phyloP scores from a whole-genome alignment of 2,329 filamentous ascomycete species.

The Coleophoma eucalyptorum region DNA sequence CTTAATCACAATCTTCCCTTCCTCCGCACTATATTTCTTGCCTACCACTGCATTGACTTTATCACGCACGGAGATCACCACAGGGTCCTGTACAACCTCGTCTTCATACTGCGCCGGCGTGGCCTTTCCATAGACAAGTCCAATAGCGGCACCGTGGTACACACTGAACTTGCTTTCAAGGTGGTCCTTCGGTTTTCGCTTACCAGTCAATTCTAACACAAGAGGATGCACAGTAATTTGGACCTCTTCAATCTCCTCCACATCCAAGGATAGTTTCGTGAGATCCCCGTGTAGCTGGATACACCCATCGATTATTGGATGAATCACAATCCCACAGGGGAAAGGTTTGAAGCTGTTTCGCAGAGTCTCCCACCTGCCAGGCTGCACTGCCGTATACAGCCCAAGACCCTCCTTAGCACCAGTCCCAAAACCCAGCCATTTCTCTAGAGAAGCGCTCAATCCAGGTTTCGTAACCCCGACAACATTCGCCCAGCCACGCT shows the following conservation, averaged over 20 bases:
- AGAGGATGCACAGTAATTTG: constrained; percentile 44
- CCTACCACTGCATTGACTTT: constrained; percentile 40
- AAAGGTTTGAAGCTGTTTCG: constrained; percentile 54
- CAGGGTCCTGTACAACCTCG: constrained; percentile 35
- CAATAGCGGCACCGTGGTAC: constrained; percentile 48
- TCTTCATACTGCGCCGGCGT: constrained; percentile 48
- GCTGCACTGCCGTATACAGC: background rate
- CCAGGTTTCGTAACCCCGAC: constrained; percentile 38
- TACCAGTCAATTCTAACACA: constrained; percentile 48
- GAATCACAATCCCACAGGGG: constrained; percentile 53
- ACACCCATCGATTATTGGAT: constrained; percentile 49
- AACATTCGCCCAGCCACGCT: constrained; percentile 49
- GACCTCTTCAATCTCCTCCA: constrained; percentile 33
- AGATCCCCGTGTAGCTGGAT: constrained; percentile 40
- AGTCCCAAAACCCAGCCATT: constrained; percentile 23
- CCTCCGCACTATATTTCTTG: constrained; percentile 34
- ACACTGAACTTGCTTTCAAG: constrained; percentile 52
- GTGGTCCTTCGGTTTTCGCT: constrained; percentile 42
- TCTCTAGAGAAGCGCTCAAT: constrained; percentile 31
- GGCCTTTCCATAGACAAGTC: constrained; percentile 44
- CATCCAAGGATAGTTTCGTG: constrained; percentile 21
- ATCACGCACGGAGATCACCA: constrained; percentile 38
- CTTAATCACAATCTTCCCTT: constrained; percentile 33
- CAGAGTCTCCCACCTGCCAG: constrained; percentile 43
- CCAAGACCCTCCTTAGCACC: constrained; percentile 8